phyloP scores from a whole-genome alignment of 2,329 filamentous ascomycete species.

The Xylaria digitata region DNA sequence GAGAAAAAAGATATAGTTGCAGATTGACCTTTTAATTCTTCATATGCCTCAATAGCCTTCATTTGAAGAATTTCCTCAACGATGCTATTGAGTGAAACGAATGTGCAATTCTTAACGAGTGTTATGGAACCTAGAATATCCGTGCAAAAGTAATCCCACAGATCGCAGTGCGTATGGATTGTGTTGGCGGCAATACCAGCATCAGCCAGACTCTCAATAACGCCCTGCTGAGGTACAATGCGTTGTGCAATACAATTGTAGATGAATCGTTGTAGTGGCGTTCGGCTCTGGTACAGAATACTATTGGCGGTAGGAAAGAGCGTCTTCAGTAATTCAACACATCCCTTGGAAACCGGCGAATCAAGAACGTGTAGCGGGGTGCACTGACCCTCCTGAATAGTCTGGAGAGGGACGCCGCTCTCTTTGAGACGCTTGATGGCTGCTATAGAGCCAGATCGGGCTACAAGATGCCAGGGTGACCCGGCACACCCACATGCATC shows the following conservation, averaged over 20 bases:
- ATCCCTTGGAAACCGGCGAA: neutral
- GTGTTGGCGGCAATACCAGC: neutral
- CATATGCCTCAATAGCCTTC: neutral
- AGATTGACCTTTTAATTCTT: neutral
- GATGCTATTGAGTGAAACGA: neutral
- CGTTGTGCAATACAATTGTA: neutral
- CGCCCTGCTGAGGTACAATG: neutral
- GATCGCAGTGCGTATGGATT: neutral
- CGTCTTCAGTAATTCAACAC: neutral
- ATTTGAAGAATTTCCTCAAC: no score
- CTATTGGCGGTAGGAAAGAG: conserved; percentile 16
- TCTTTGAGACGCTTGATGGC: neutral
- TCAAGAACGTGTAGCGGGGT: conserved; percentile 15
- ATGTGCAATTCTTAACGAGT: neutral
- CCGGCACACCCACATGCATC: conserved; percentile 7
- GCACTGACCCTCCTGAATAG: neutral
- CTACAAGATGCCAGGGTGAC: conserved; percentile 26
- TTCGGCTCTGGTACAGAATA: neutral
- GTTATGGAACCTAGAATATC: neutral
- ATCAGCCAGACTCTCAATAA: conserved; percentile 7
- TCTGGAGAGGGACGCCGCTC: neutral
- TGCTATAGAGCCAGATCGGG: neutral
- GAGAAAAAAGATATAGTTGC: conserved; percentile 8
- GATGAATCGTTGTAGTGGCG: conserved; percentile 6
- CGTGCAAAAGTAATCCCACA: conserved; percentile 12